Base-by-base conservation (phyloP, 2,329 filamentous ascomycete species). In the Macrophomina pseudophaseolina region DNA sequence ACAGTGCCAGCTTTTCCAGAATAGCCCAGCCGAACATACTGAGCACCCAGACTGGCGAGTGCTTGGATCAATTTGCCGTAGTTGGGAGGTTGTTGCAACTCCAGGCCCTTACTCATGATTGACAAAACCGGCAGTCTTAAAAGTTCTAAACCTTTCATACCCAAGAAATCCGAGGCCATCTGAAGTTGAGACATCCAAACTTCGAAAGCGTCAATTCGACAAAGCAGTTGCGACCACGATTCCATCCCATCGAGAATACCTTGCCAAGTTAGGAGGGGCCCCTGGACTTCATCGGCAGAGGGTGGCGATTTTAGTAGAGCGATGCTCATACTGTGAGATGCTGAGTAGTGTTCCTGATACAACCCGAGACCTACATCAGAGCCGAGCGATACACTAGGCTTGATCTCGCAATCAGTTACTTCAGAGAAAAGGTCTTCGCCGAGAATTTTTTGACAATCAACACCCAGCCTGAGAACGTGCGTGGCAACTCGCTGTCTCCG, bases 391-490 rank as follows among this genome's bases (percentile, higher is more conserved):
- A 64, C 38, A 16, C 53, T 35, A 18, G 8, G 5, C 14, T 32
- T 12, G 12, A 58, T 33, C 2, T 46, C 44, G 71, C 60, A 64
- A 1, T 69, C 67, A 18, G 66, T 9, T n/a, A 53, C 52, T 12
- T 56, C 35, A 9, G 65, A 48, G 14, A 70, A 30, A 14, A 67
- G 46, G 3, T 62, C 56, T 67, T 74, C 38, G 70, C 70, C 60
- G 51, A 90, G 75, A 35, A 88, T 80, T 71, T 90, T 85, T 69
- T 91, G 87, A 18, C 90, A 78, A 1, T 87, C 84, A 2, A 87
- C 85, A 8, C 83, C 84, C 40, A 79, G 69, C 56, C 76, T 75
- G 12, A 78, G 69, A 40, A 78, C 67, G 8, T 71, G 58, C 7
- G 73, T 62, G 5, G 52, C 68, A 18, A 74, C 66, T 53, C 79